phyloP scores from a whole-genome alignment of 2,329 filamentous ascomycete species.

The Ceratocystis cacaofunesta region DNA sequence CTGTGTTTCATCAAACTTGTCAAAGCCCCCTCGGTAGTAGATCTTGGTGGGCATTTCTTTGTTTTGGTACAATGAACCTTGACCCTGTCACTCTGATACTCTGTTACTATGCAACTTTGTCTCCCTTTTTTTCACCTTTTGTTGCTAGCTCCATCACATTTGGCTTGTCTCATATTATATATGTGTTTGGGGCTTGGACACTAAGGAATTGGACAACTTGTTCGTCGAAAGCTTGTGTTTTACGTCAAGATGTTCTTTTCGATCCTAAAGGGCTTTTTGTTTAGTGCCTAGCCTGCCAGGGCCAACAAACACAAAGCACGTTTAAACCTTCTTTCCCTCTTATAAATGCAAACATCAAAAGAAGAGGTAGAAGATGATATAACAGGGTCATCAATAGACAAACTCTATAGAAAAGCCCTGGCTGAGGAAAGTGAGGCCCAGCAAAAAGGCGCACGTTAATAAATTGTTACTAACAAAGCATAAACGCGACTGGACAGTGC shows the following conservation, averaged over 20 bases:
- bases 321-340: not conserved
- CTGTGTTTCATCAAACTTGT: constrained; percentile 2
- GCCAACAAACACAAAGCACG: not conserved
- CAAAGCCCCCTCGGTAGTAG: not conserved
- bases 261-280: not conserved
- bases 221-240: not conserved
- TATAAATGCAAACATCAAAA: not conserved
- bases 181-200: not conserved
- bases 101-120: not conserved
- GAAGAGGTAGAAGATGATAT: not conserved
- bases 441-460: not conserved
- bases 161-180: not conserved
- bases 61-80: not conserved
- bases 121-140: not conserved
- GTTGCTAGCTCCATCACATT: not conserved
- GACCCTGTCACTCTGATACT: not conserved
- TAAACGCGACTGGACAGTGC: not conserved
- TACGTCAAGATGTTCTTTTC: not conserved
- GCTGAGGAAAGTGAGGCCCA: not conserved
- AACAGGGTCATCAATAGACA: not conserved
- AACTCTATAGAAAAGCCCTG: not conserved
- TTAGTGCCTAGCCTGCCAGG: not conserved
- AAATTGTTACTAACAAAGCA: not conserved
- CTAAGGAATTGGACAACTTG: not conserved
- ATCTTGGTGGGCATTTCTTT: not conserved